Evolutionary conservation across 192 early-diverging fungal genomes (phyloP), one percentile per base, ranked within the genome.

Genomic region (Thamnidium elegans): DNA sequence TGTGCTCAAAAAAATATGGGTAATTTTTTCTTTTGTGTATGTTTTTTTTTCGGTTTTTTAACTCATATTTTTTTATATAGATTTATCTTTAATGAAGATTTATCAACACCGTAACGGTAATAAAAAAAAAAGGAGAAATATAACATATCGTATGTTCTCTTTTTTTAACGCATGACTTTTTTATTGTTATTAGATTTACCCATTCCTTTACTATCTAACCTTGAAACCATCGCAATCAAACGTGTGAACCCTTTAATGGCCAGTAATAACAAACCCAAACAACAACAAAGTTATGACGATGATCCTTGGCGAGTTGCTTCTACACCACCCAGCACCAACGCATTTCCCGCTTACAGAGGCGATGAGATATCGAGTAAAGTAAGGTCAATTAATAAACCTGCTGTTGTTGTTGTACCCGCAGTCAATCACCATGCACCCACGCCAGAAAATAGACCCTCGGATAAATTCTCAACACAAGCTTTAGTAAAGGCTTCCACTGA

Each of bases 1-100:
- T 70, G 89, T 68, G 89, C 89, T 1, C 89, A 90, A 62, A 90
- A 90, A 67, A 84, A 90, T 78, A 89, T 90, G 86, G 70, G 75
- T 76, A 68, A 60, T 15, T 11, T 11, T 13, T 43, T 10, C 8
- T 17, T 15, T 20, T 34, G 26, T 47, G 15, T 63, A 13, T 26
- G 15, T 14, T 31, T 55, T 5, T 17, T 31, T 31, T 5, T 36
- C 4, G 6, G 2, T 47, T 15, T 47, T 5, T 13, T 17, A 17
- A 48, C 46, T 48, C 46, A 4, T 36, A 20, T 36, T 39, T 19
- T n/a, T 42, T 20, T 65, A 34, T 11, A 45, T 34, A 77, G 76
- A 84, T 54, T 74, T 86, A 17, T 79, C 87, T 9, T 76, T 89
- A 32, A 84, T 87, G 39, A 83, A 76, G 46, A 58, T 91, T 13